Conservation (phyloP, 108 stramenopile genomes). For the Hondaea fermentalgiana region DNA sequence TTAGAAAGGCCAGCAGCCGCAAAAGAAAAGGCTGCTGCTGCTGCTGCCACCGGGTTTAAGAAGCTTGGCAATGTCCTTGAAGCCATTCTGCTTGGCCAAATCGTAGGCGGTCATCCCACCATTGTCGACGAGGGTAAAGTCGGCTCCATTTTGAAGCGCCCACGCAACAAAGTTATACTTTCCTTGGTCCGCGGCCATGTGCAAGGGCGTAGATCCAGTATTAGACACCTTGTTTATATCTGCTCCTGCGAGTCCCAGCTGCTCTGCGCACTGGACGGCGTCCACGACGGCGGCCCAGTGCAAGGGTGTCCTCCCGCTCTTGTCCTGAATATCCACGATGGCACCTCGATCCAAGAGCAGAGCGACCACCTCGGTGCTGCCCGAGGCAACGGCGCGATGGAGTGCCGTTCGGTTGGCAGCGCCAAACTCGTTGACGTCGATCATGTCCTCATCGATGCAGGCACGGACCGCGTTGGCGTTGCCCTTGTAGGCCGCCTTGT, state of each 20-base stretch:
- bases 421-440: neutral
- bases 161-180: neutral
- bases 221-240: neutral
- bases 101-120: conserved; percentile 4
- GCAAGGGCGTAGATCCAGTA: neutral
- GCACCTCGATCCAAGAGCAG: neutral
- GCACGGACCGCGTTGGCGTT: neutral
- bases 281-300: conserved; percentile 15
- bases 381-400: neutral
- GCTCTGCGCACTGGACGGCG: neutral
- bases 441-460: neutral
- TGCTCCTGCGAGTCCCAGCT: neutral
- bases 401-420: neutral
- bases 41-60: neutral
- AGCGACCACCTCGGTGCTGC: neutral
- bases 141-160: neutral
- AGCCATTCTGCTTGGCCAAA: neutral
- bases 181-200: conserved; percentile 3
- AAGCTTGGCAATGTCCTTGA: conserved; percentile 15
- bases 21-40: neutral
- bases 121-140: neutral
- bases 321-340: neutral
- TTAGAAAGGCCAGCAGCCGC: neutral
- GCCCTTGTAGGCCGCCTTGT: conserved; percentile 1
- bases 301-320: neutral